phyloP scores from a whole-genome alignment of 495 filamentous ascomycete species.

The Aspergillus indologenus region DNA sequence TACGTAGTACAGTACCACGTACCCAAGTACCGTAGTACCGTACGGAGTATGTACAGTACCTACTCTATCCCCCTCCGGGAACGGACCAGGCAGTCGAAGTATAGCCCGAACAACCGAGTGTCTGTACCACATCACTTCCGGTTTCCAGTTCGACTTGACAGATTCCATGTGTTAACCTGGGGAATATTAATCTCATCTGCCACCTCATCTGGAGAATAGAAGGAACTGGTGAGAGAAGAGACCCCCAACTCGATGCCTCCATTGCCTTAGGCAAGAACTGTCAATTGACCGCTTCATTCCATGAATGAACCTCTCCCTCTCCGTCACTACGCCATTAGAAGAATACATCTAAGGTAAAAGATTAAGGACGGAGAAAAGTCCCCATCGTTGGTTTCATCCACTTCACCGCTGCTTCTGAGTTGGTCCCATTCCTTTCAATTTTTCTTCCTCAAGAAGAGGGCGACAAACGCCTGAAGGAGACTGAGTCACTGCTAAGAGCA shows the following conservation, averaged over 20 bases:
- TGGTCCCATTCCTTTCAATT: neutral
- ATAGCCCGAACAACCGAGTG: neutral
- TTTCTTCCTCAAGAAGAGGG: neutral
- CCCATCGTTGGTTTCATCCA: constrained; percentile 11
- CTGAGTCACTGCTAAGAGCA: neutral
- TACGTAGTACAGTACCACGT: neutral
- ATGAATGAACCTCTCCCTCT: too few species aligned
- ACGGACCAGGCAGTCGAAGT: neutral
- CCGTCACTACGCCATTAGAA: too few species aligned
- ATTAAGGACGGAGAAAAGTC: constrained; percentile 1
- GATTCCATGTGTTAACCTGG: constrained; percentile 6
- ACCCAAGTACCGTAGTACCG: neutral
- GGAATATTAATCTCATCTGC: neutral
- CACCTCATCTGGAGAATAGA: neutral
- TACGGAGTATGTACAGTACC: neutral
- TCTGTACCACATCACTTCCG: constrained; percentile 4
- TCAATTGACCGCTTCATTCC: constrained; percentile 17
- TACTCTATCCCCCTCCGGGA: neutral
- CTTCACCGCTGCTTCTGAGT: constrained; percentile 15
- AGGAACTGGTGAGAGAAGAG: neutral
- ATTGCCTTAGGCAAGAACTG: neutral
- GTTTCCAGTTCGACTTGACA: constrained; percentile 1
- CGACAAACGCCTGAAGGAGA: neutral
- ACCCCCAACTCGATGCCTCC: neutral
- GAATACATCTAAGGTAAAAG: neutral